Evolutionary conservation across 2,329 filamentous ascomycete genomes (phyloP), one percentile per base, ranked within the genome.

Genomic region (Claviceps pazoutovae): DNA sequence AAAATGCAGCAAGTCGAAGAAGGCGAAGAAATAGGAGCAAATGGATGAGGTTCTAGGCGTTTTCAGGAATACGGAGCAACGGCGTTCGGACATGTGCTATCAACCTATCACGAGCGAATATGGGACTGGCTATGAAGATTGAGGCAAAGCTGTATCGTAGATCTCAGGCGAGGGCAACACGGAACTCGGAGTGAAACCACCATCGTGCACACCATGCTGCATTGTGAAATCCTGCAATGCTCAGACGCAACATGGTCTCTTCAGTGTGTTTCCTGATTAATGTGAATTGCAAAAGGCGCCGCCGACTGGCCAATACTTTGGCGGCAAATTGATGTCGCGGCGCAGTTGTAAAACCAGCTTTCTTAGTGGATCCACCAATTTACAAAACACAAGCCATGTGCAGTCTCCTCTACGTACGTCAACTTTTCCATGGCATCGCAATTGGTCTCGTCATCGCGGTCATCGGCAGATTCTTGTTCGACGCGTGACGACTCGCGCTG

Each of bases 1-100:
- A 53, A 62, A 60, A 23, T 54, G 52, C 19, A 56, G 62, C 13
- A 66, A 64, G 56, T 30, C 51, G 8, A 55, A 55, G 14, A 46
- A 47, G 34, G 30, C 53, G 6, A 52, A 46, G 36, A 50, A 48
- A 5, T 52, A 48, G 44, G 19, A 17, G 11, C 4, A 21, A 13
- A 39, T 9, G 7, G 16, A 11, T 13, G 17, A 23, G 38, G 14
- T 49, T 37, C 2, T n/a, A 14, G 37, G 16, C 30, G 30, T 36
- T 34, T 47, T 41, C 11, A 7, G 44, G 39, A 36, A 17, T 38
- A 48, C 16, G 49, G 43, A 38, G 19, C 11, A 45, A 50, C 16
- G 21, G 14, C 39, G n/a, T 26, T 30, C 21, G 34, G 19, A 39
- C 16, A 46, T 50, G 16, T 39, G 49, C 42, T 46, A 39, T 46